Base-by-base conservation (phyloP, 148 eudicot genomes). In the Hydrangea macrophylla region DNA sequence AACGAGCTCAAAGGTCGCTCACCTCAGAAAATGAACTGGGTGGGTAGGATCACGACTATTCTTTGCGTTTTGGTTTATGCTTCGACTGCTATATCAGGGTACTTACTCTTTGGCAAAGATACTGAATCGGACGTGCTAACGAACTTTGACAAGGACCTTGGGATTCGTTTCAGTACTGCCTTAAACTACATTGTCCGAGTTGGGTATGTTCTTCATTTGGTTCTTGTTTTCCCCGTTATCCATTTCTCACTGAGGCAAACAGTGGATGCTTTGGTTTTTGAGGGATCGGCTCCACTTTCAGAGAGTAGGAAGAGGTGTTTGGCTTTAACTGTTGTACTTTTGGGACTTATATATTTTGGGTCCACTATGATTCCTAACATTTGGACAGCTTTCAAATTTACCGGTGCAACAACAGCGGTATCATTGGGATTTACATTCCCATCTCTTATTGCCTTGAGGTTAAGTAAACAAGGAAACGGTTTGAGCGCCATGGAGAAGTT, bases 401-500 rank as follows among this genome's bases (percentile, higher is more conserved):
- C 97, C 1, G 98, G 98, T 62, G 98, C 98, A 64, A 94, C 98
- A 26, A 86, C 98, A 25, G 98, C 98, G 10, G 89, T 94, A n/a
- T 85, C 97, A 30, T 76, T 94, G 72, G 97, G 97, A 58, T 94
- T 85, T 75, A 88, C 90, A 55, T 94, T 94, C 70, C 98, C 98
- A 20, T 27, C 89, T 74, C 86, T 94, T 40, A 76, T 94, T 70
- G 92, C 97, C 0, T 77, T 94, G 42, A 78, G 84, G 68, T 73
- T 90, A 51, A 72, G 91, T 65, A 81, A 82, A 60, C 76, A 74
- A 62, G 98, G 93, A 20, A 74, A 44, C 33, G 75, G 70, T 32
- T 75, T 90, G 80, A 86, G 68, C 39, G 24, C 23, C 17, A 61
- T 57, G 7, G 92, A 86, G 88, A 88, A 72, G 83, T 45, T 70